A percentile compares a stretch with the other conserved stretches of the same genome.
These are phyloP conservation scores for Sinapis alba DNA, from an alignment of 441 rosid species.

Conservation along the genomic window DNA sequence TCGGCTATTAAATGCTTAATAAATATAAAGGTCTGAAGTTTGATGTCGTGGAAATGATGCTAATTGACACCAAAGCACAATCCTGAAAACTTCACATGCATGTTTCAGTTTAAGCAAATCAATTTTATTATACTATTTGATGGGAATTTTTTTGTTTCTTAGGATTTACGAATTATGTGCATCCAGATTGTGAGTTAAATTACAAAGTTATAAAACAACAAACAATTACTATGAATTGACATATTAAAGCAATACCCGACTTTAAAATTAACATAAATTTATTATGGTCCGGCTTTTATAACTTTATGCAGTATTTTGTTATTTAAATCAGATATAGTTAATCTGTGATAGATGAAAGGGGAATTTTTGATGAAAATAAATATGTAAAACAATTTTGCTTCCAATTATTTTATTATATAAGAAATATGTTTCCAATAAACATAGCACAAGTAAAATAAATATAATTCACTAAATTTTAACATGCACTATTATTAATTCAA, in stretches of 20 bases:
- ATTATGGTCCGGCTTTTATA: not conserved
- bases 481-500: not conserved
- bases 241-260: not conserved
- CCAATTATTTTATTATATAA: not conserved
- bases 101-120: not conserved
- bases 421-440: not conserved
- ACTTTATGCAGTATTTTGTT: not conserved
- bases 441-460: not conserved
- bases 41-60: conserved; percentile 16
- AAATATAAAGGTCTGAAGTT: conserved; percentile 11
- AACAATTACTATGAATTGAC: not conserved
- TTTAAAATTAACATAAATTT: not conserved
- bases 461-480: not conserved
- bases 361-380: not conserved
- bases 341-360: not conserved
- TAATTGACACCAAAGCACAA: conserved; percentile 22
- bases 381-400: not conserved
- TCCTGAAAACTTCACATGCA: not conserved
- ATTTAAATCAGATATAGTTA: not conserved
- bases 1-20: conserved; percentile 31
- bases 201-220: not conserved
- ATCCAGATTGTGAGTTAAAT: not conserved
- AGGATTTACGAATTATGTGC: not conserved
- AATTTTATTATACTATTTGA: not conserved
- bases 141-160: not conserved